Conservation (phyloP, 805 yeast species). For the Ogataea naganishii region DNA sequence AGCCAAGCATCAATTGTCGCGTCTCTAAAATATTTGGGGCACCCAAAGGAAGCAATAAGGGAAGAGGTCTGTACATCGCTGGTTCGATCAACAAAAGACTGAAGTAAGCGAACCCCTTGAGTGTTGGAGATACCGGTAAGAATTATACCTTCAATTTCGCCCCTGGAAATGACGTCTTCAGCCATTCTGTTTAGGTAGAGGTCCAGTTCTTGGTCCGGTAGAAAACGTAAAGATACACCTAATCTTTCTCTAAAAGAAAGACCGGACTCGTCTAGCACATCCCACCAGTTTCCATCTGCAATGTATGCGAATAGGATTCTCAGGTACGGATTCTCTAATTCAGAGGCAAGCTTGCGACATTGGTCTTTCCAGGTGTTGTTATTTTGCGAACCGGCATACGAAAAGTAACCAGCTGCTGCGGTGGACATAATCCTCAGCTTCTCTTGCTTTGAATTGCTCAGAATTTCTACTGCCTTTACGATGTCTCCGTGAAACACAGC, state of each 20-base stretch:
- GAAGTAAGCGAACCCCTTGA: conserved; percentile 69
- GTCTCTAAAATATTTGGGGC: conserved; percentile 76
- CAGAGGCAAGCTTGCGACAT: conserved; percentile 82
- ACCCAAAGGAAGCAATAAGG: conserved; percentile 67
- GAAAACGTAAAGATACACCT: conserved; percentile 83
- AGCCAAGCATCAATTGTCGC: conserved; percentile 73
- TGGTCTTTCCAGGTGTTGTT: conserved; percentile 90
- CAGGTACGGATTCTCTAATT: conserved; percentile 79
- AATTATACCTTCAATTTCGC: conserved; percentile 86
- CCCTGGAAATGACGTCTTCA: conserved; percentile 59
- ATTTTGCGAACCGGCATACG: conserved; percentile 45
- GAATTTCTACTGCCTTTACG: conserved; percentile 67
- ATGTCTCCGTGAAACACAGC: conserved; percentile 93
- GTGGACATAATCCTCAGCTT: conserved; percentile 75
- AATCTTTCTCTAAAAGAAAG: conserved; percentile 81
- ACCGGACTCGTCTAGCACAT: conserved; percentile 82
- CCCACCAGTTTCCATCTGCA: conserved; percentile 95
- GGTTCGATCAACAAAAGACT: conserved; percentile 80
- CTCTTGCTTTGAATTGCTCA: conserved; percentile 66
- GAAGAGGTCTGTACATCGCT: conserved; percentile 92
- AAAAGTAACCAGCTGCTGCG: conserved; percentile 85
- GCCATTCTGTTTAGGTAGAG: conserved; percentile 64
- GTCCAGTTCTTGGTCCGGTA: conserved; percentile 71
- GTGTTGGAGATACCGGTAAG: conserved; percentile 83
- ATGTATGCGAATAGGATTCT: conserved; percentile 90